Evolutionary conservation across 805 yeast species (phyloP).

Genomic region (Kuraishia capsulata): DNA sequence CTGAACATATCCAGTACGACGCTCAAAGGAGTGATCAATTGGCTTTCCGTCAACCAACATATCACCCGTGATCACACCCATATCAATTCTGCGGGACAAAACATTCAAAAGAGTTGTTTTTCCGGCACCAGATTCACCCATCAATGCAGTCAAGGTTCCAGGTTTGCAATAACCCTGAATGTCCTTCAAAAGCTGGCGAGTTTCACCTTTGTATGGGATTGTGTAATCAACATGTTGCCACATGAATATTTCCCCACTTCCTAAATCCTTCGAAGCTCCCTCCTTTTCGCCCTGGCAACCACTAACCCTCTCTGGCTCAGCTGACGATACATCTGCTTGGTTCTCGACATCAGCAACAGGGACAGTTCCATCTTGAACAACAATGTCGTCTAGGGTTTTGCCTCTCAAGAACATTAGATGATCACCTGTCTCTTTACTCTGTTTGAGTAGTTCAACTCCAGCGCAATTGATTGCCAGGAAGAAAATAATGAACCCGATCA

Average conservation of each 20-base stretch:
- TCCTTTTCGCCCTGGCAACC: no score
- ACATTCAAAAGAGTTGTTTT: conserved; percentile 40
- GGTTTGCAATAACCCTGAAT: conserved; percentile 22
- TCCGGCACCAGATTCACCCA: conserved; percentile 43
- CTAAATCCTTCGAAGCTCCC: conserved; percentile 1
- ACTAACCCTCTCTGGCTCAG: background rate
- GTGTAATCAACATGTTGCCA: conserved; percentile 16
- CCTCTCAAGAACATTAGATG: conserved; percentile 17
- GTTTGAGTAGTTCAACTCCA: conserved; percentile 21
- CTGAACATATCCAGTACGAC: conserved; percentile 49
- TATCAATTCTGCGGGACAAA: conserved; percentile 32
- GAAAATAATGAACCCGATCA: conserved; percentile 16
- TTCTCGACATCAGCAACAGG: background rate
- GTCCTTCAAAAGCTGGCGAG: conserved; percentile 15
- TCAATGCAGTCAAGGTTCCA: conserved; percentile 32
- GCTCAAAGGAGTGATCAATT: no score
- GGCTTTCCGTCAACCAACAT: conserved; percentile 37
- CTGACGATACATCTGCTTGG: no score
- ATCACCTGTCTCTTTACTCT: conserved; percentile 21
- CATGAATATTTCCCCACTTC: conserved; percentile 7
- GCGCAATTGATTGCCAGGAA: conserved; percentile 13
- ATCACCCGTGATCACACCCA: conserved; percentile 40
- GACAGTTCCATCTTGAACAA: background rate
- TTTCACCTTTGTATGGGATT: conserved; percentile 13
- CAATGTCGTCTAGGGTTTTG: conserved; percentile 11